A percentile compares a stretch with the other conserved stretches of the same genome.
Conservation (phyloP, 2,329 filamentous ascomycete genomes). For the Ilyonectria destructans region DNA sequence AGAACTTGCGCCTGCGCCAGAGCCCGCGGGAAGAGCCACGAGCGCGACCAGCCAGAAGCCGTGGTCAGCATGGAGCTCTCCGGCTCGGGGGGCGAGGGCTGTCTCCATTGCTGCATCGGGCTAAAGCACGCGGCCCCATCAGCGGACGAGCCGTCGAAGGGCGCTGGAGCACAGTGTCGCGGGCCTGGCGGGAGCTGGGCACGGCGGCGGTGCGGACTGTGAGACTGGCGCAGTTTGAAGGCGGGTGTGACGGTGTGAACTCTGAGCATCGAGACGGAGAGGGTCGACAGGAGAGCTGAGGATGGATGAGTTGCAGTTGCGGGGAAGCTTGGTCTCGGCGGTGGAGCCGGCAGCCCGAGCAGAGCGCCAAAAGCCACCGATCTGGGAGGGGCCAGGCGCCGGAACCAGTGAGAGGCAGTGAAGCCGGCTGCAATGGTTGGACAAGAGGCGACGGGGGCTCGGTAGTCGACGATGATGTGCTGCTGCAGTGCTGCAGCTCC, state of each 20-base stretch:
- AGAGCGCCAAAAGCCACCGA: conserved; percentile 41
- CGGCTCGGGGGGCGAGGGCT: conserved; percentile 19
- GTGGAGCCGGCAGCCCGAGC: conserved; percentile 42
- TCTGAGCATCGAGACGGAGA: conserved; percentile 49
- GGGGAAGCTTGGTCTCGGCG: conserved; percentile 40
- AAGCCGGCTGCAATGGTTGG: conserved; percentile 30
- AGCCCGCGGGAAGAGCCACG: conserved; percentile 22
- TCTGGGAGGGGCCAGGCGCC: conserved; percentile 36
- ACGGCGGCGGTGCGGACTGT: conserved; percentile 40
- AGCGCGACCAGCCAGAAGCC: conserved; percentile 11
- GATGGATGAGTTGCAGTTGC: conserved; percentile 41
- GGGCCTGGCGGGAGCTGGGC: background rate
- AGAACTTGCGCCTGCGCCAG: conserved; percentile 18
- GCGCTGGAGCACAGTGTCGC: conserved; percentile 39
- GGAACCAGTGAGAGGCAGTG: conserved; percentile 40
- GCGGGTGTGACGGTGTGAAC: conserved; percentile 50
- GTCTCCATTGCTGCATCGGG: conserved; percentile 41
- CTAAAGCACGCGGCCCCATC: conserved; percentile 44
- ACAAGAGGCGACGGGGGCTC: conserved; percentile 17
- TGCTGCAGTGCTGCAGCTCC: conserved; percentile 22
- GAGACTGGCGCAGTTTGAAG: conserved; percentile 33
- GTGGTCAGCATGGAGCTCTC: conserved; percentile 34
- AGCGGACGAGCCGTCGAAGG: conserved; percentile 34
- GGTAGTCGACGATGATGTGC: conserved; percentile 33
- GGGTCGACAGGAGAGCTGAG: conserved; percentile 4